phyloP scores from a whole-genome alignment of 305 asterid genomes.

The Fraxinus ornus region DNA sequence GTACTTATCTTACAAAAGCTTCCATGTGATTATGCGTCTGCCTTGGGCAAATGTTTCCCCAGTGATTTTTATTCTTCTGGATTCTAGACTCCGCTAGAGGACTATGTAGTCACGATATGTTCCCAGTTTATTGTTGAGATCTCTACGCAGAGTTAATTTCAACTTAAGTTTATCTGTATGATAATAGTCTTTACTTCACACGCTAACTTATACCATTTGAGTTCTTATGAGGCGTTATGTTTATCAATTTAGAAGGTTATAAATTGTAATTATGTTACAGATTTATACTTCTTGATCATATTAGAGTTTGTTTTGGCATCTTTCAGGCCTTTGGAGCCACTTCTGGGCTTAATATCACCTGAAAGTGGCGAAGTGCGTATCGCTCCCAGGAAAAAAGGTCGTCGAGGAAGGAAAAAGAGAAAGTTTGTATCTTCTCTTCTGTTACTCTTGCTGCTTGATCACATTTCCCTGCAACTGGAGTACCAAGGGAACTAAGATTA shows the following conservation, averaged over 20 bases:
- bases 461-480: slow-evolving; percentile 9
- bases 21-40: background rate
- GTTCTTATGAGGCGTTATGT: slow-evolving; percentile 3
- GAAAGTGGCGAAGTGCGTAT: slow-evolving; percentile 34
- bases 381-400: slow-evolving; percentile 12
- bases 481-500: background rate
- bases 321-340: slow-evolving; percentile 61
- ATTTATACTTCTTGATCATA: background rate
- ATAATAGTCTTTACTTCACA: background rate
- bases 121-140: slow-evolving; percentile 19
- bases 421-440: slow-evolving; percentile 51
- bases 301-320: slow-evolving; percentile 16
- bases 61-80: slow-evolving; percentile 18
- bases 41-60: background rate
- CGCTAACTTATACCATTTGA: background rate
- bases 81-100: background rate
- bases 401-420: slow-evolving; percentile 55
- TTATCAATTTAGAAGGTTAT: background rate
- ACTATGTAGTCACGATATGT: background rate
- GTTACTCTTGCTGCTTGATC: slow-evolving; percentile 21
- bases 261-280: background rate
- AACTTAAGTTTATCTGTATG: background rate
- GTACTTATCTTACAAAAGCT: background rate
- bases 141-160: background rate
- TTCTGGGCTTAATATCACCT: slow-evolving; percentile 40